Percentiles rank a stretch among this genome's conserved stretches.
These are phyloP conservation scores for Curvularia sp. DNA, from an alignment of 2,329 filamentous ascomycete species.

Conservation along the genomic window DNA sequence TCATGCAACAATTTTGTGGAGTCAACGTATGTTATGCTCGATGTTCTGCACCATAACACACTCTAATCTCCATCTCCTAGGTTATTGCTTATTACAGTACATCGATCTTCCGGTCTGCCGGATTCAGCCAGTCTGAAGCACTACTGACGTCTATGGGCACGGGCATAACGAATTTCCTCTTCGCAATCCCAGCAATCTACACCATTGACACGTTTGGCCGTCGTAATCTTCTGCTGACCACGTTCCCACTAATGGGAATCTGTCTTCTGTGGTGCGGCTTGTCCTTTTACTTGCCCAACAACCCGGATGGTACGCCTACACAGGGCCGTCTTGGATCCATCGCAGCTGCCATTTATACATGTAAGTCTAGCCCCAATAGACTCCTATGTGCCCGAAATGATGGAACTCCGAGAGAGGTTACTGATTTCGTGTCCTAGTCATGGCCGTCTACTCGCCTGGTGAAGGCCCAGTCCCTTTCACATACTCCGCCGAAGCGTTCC, in stretches of 20 bases:
- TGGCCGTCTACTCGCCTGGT: conserved; percentile 53
- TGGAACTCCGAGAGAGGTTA: no score
- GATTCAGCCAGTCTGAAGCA: conserved; percentile 47
- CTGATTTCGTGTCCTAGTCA: conserved; percentile 38
- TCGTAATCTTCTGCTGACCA: conserved; percentile 54
- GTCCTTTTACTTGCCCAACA: conserved; percentile 37
- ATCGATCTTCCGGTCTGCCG: conserved; percentile 44
- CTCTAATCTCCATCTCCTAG: not conserved
- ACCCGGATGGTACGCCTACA: conserved; percentile 20
- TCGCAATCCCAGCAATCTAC: conserved; percentile 55
- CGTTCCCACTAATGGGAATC: conserved; percentile 58
- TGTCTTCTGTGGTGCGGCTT: conserved; percentile 43
- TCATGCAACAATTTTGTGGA: conserved; percentile 49
- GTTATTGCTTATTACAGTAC: conserved; percentile 41
- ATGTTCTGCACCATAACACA: fast-evolving
- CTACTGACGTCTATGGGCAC: conserved; percentile 54
- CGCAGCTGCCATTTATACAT: conserved; percentile 31
- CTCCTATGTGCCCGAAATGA: not conserved
- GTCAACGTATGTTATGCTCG: conserved; percentile 20
- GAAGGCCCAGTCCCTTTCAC: conserved; percentile 47
- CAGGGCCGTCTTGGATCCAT: conserved; percentile 44
- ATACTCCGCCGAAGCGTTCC: conserved; percentile 55
- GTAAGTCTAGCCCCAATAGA: not conserved
- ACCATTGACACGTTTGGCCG: conserved; percentile 57
- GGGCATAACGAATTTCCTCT: conserved; percentile 56